Conservation (phyloP, 225 moss, liverwort and hornwort genomes). For the Sphagnum contortum region DNA sequence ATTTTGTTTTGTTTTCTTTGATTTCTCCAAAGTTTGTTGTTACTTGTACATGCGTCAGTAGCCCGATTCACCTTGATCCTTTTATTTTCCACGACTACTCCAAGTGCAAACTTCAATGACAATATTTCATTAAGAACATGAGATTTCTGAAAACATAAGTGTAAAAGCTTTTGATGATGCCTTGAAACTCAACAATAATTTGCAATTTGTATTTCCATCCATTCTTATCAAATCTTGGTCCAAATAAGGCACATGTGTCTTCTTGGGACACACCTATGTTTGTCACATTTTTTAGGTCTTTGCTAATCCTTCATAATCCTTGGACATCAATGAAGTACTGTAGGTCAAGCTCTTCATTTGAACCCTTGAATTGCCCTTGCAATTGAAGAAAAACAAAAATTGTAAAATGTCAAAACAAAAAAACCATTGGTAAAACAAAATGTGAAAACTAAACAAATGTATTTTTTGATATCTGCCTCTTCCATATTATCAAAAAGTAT, state of each 20-base stretch:
- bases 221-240: not conserved
- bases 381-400: too few species aligned
- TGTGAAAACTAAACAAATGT: too few species aligned
- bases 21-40: too few species aligned
- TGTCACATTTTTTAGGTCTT: not conserved
- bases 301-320: not conserved
- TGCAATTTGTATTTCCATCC: not conserved
- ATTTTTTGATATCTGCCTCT: too few species aligned
- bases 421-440: too few species aligned
- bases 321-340: constrained; percentile 1
- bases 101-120: not conserved
- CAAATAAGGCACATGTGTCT: not conserved
- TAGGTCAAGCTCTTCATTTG: too few species aligned
- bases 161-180: not conserved
- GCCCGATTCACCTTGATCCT: not conserved
- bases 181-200: not conserved
- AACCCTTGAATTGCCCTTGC: too few species aligned
- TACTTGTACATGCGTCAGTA: not conserved
- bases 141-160: not conserved
- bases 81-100: not conserved
- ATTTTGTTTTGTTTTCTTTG: not conserved
- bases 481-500: too few species aligned
- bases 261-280: not conserved
- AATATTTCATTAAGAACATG: not conserved
- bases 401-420: too few species aligned